Base-by-base conservation (phyloP, 352 stramenopile genomes). In the Globisporangium alternatum region DNA sequence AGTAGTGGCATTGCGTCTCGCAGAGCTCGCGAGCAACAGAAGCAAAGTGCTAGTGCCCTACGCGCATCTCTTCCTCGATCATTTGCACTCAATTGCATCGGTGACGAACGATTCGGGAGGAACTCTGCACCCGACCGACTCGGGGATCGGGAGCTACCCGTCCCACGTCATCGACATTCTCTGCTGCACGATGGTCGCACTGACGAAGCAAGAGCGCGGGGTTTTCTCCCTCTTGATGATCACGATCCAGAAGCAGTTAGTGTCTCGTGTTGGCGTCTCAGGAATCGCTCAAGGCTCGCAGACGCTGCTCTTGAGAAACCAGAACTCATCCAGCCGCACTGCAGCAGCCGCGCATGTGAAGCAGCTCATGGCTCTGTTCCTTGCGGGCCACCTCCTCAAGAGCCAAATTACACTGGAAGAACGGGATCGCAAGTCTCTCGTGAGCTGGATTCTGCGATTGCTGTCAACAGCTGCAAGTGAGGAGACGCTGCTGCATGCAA, bases 161-260 rank as follows among this genome's bases (percentile, higher is more conserved):
- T 71, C 80, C 0, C 64, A 81, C 21, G 83, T 91, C 35, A 72
- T 91, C 13, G 78, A 90, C 30, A 71, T 79, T 15, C 74, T 93
- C 7, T 93, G 85, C 62, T 79, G 63, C 12, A 90, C 83, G 1
- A 91, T 92, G 81, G 75, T 87, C 8, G 44, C 80, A 19, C 56
- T 93, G 52, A 85, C 78, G 6, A 81, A 84, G 56, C 76, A 81
- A 19, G 85, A 92, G 37, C 80, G 72, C 31, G 80, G 85, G 5
- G 78, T 92, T 49, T 77, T 89, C 51, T 89, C 85, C 12, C 64
- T 93, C 13, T 64, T 93, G 22, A 89, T 93, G 85, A 93, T 93
- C 53, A 93, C 82, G 8, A 93, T 93, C 56, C 85, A 93, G 62
- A 93, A 93, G 60, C 85, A 93, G 60, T 76, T 91, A 19, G 80